Conservation (phyloP, 805 yeast species). For the Blastobotrys peoriensis region DNA sequence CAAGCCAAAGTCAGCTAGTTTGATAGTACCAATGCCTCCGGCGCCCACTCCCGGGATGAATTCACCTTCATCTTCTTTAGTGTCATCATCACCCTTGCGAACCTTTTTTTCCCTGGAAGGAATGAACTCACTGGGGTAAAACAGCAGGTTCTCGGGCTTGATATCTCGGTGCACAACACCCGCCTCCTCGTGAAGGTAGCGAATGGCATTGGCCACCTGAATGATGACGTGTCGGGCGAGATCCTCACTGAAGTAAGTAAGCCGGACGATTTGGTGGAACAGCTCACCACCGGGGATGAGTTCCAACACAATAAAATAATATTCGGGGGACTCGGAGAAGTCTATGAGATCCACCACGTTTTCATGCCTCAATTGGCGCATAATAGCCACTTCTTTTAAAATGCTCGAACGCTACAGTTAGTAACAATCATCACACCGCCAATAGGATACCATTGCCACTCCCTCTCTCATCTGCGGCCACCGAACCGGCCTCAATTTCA, state of each 20-base stretch:
- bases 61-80: conserved; percentile 78
- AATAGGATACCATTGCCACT: no score
- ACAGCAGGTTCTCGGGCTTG: conserved; percentile 72
- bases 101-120: conserved; percentile 31
- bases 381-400: conserved; percentile 65
- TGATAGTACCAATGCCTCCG: conserved; percentile 84
- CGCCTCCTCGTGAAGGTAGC: conserved; percentile 64
- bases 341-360: conserved; percentile 54
- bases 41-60: conserved; percentile 80
- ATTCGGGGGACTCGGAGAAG: conserved; percentile 44
- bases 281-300: conserved; percentile 74
- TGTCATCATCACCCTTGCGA: conserved; percentile 37
- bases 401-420: conserved; percentile 41
- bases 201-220: conserved; percentile 65
- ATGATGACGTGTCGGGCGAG: conserved; percentile 64
- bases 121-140: conserved; percentile 46
- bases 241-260: conserved; percentile 70
- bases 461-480: no score
- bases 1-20: conserved; percentile 92
- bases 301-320: conserved; percentile 62
- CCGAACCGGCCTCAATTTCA: not conserved
- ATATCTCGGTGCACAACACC: conserved; percentile 76
- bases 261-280: conserved; percentile 71
- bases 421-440: no score
- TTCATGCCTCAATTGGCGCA: conserved; percentile 57